Percentiles rank a stretch among this genome's conserved stretches.
These are phyloP conservation scores for Ceratocystis colombiana DNA, from an alignment of 2,329 filamentous ascomycete species.

Conservation along the genomic window DNA sequence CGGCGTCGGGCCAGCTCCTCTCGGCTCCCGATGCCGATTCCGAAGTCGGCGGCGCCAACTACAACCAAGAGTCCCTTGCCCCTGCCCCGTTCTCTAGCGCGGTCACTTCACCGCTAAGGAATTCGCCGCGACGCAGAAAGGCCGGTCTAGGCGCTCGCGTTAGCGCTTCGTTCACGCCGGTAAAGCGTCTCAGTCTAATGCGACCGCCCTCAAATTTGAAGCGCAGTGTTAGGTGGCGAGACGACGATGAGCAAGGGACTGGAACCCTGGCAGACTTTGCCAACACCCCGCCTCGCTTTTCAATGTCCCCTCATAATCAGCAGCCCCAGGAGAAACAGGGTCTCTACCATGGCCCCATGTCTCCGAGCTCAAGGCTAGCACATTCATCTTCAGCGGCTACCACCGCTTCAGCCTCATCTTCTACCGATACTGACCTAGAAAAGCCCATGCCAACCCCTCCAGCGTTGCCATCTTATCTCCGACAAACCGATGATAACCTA, in stretches of 20 bases:
- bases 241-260: slow-evolving; percentile 77
- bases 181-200: slow-evolving; percentile 46
- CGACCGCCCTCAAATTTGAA: slow-evolving; percentile 44
- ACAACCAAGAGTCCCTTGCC: slow-evolving; percentile 26
- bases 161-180: slow-evolving; percentile 69
- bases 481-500: slow-evolving; percentile 12
- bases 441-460: slow-evolving; percentile 22
- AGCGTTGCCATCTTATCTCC: slow-evolving; percentile 21
- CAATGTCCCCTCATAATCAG: slow-evolving; percentile 32
- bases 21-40: slow-evolving; percentile 20
- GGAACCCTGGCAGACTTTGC: slow-evolving; percentile 83
- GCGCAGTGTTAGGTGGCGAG: slow-evolving; percentile 80
- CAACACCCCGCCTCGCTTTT: slow-evolving; percentile 54
- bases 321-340: slow-evolving; percentile 39
- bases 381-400: neutral
- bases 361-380: slow-evolving; percentile 8
- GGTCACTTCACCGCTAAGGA: slow-evolving; percentile 54
- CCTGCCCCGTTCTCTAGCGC: slow-evolving; percentile 19
- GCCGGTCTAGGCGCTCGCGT: slow-evolving; percentile 50
- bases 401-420: slow-evolving; percentile 30
- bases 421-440: slow-evolving; percentile 27
- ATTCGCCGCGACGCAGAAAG: slow-evolving; percentile 73
- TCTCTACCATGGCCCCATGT: slow-evolving; percentile 5
- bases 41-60: slow-evolving; percentile 29
- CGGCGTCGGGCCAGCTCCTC: slow-evolving; percentile 20